Percentiles rank a stretch among this genome's conserved stretches.
Conservation (phyloP, 140 eudicot species). For the Bidens hawaiensis region DNA sequence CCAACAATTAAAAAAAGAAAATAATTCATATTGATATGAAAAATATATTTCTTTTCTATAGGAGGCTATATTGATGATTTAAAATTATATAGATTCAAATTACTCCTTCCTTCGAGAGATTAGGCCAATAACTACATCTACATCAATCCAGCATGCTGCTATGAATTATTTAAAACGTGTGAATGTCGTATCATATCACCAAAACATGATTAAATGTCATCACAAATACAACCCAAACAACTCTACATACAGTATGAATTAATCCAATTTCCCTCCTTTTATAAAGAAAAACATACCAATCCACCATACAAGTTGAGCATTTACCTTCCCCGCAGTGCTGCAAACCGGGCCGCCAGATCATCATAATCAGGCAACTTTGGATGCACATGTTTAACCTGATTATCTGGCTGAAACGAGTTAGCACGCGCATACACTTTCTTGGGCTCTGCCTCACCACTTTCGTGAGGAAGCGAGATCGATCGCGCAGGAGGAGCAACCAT, state of each 20-base stretch:
- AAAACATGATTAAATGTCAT: slow-evolving; percentile 19
- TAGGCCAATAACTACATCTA: too few species aligned
- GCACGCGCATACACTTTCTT: slow-evolving; percentile 69
- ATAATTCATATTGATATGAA: too few species aligned
- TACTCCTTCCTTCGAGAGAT: too few species aligned
- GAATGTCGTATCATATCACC: slow-evolving; percentile 3
- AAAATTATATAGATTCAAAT: too few species aligned
- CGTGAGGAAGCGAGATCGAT: slow-evolving; percentile 72
- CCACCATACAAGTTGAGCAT: neutral
- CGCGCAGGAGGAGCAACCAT: slow-evolving; percentile 41
- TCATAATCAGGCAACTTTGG: slow-evolving; percentile 96
- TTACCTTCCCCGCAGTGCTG: slow-evolving; percentile 62
- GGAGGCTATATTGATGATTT: too few species aligned
- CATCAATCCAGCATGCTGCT: neutral
- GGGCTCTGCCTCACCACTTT: slow-evolving; percentile 31
- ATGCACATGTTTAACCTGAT: slow-evolving; percentile 84
- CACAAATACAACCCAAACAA: slow-evolving; percentile 21
- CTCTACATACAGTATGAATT: slow-evolving; percentile 20
- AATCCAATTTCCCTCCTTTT: slow-evolving; percentile 10
- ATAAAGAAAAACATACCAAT: slow-evolving; percentile 4
- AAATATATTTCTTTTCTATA: too few species aligned
- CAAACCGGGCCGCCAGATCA: slow-evolving; percentile 88
- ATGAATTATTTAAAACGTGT: neutral
- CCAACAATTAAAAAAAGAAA: neutral
- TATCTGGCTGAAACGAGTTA: slow-evolving; percentile 75